Evolutionary conservation across 441 rosid species (phyloP).

Genomic region (Corymbia calophylla): DNA sequence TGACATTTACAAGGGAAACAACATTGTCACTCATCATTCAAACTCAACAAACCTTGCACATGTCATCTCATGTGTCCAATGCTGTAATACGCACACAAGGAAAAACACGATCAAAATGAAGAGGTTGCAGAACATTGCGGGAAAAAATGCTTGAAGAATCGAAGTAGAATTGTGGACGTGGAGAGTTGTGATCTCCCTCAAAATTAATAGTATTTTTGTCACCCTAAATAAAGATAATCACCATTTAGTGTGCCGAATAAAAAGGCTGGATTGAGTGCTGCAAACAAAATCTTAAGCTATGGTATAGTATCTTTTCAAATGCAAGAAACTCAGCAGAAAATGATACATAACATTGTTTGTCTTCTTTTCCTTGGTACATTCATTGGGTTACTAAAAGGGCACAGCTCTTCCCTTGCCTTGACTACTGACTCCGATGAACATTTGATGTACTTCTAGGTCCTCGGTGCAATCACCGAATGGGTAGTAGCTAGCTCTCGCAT

Average conservation of each 20-base stretch:
- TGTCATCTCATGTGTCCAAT: too few species aligned
- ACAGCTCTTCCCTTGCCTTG: too few species aligned
- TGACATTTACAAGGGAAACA: too few species aligned
- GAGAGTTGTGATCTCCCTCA: slow-evolving; percentile 98
- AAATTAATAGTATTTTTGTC: slow-evolving; percentile 95
- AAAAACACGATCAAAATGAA: too few species aligned
- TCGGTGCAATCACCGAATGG: too few species aligned
- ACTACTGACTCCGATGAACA: too few species aligned
- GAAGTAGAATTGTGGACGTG: slow-evolving; percentile 87
- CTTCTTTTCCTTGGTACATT: neutral
- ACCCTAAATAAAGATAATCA: slow-evolving; percentile 45
- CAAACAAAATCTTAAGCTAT: neutral
- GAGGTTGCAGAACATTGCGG: slow-evolving; percentile 90
- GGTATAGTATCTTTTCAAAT: neutral
- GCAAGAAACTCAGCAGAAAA: neutral
- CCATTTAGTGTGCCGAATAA: neutral
- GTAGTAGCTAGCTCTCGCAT: neutral
- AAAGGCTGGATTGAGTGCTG: neutral
- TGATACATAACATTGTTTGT: neutral
- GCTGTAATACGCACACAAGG: too few species aligned
- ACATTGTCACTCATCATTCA: too few species aligned
- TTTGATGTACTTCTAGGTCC: too few species aligned
- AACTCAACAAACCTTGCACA: too few species aligned
- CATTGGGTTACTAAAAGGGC: neutral
- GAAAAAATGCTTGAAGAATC: slow-evolving; percentile 88